These are phyloP conservation scores for Rhizophagus clarus DNA, from an alignment of 192 early-diverging fungal species.

Conservation along the genomic window DNA sequence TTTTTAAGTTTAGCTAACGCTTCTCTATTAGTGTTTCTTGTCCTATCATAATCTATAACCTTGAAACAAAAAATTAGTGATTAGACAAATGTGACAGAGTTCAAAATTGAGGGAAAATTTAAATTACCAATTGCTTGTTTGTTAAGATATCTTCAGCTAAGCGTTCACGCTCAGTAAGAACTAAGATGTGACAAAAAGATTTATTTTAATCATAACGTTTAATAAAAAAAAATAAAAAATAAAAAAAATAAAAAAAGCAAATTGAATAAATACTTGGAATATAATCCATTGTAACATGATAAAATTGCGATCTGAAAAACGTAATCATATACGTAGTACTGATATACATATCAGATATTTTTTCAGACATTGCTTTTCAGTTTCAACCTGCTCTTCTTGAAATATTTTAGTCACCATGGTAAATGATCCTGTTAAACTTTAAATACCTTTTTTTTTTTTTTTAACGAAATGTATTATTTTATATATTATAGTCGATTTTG, in stretches of 20 bases:
- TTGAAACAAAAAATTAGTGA: conserved; percentile 28
- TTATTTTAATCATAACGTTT: background rate
- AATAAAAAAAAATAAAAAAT: background rate
- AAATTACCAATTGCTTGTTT: conserved; percentile 57
- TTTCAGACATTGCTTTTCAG: background rate
- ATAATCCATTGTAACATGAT: background rate
- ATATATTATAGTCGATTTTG: conserved; percentile 58
- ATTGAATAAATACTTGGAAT: background rate
- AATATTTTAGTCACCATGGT: background rate
- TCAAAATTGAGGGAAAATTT: background rate
- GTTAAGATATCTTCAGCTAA: conserved; percentile 58
- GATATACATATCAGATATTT: background rate
- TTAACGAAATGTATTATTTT: background rate
- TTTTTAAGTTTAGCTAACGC: conserved; percentile 52
- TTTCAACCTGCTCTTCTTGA: no score
- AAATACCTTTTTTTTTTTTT: no score
- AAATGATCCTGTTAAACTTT: background rate
- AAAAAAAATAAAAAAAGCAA: background rate
- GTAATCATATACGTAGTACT: background rate
- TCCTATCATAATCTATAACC: conserved; percentile 61
- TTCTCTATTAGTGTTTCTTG: conserved; percentile 59
- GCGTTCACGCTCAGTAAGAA: conserved; percentile 48
- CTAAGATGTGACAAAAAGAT: conserved; percentile 29
- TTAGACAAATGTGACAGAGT: background rate
- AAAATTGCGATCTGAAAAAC: background rate